These are phyloP conservation scores for Spergularia bocconei DNA, from an alignment of 148 eudicot genomes.

Conservation along the genomic window DNA sequence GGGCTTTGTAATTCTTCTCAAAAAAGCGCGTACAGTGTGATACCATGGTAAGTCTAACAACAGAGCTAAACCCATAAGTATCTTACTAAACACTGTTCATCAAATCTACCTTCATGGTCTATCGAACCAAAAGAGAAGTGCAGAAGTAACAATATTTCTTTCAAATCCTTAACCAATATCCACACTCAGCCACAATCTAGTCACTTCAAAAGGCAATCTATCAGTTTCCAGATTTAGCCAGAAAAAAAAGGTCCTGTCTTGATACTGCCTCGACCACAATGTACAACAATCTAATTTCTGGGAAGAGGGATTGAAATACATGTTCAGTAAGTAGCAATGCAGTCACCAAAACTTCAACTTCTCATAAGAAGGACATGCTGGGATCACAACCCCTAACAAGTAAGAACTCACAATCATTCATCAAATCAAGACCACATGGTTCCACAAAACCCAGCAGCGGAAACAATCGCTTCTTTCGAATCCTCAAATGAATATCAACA, in stretches of 20 bases:
- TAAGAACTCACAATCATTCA: neutral
- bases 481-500: neutral
- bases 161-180: neutral
- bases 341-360: no score
- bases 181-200: neutral
- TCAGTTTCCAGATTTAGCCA: neutral
- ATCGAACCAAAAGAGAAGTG: no score
- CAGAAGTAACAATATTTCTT: no score
- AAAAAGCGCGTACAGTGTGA: no score
- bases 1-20: no score
- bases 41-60: no score
- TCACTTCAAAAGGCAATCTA: neutral
- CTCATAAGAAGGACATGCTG: neutral
- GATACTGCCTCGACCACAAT: neutral
- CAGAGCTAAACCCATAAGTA: no score
- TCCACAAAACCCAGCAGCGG: neutral
- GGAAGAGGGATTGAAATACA: neutral
- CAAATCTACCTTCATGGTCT: no score
- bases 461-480: neutral
- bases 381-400: neutral
- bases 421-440: neutral
- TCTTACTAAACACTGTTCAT: no score
- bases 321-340: neutral
- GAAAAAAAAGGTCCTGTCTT: neutral
- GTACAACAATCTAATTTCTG: neutral